Percentiles rank a stretch among this genome's conserved stretches.
Evolutionary conservation across 2,329 filamentous ascomycete genomes (phyloP).

Genomic region (Leptoxyphium fumago): DNA sequence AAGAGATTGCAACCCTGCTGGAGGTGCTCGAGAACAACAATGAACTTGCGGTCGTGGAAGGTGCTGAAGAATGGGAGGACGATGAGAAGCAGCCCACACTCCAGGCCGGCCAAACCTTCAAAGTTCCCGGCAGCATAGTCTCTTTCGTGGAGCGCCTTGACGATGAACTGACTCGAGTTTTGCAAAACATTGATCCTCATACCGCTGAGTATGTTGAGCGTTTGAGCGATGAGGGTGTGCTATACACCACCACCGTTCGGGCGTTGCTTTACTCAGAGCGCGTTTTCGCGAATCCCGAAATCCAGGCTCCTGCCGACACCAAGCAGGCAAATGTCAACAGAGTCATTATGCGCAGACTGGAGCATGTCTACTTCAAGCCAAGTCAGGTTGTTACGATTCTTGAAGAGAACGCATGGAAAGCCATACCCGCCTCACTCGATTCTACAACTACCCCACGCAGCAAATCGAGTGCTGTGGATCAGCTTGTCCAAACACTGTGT

Average conservation of each 20-base stretch:
- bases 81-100: constrained; percentile 82
- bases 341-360: constrained; percentile 80
- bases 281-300: constrained; percentile 52
- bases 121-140: constrained; percentile 82
- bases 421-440: constrained; percentile 52
- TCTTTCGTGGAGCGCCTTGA: constrained; percentile 91
- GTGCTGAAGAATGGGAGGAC: constrained; percentile 96
- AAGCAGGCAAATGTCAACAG: constrained; percentile 84
- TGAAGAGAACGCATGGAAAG: constrained; percentile 87
- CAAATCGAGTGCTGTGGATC: constrained; percentile 51
- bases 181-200: constrained; percentile 95
- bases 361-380: constrained; percentile 99
- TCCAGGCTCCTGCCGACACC: constrained; percentile 37
- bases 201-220: constrained; percentile 98
- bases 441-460: constrained; percentile 67
- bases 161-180: constrained; percentile 91
- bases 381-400: constrained; percentile 83
- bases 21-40: constrained; percentile 63
- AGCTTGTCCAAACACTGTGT: constrained; percentile 75
- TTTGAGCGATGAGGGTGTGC: constrained; percentile 71
- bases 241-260: constrained; percentile 88
- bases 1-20: constrained; percentile 67
- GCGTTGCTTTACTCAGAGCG: constrained; percentile 78
- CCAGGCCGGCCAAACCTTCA: constrained; percentile 64
- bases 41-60: constrained; percentile 76